phyloP scores from a whole-genome alignment of 2,329 filamentous ascomycete genomes.

The Cordyceps farinosa region DNA sequence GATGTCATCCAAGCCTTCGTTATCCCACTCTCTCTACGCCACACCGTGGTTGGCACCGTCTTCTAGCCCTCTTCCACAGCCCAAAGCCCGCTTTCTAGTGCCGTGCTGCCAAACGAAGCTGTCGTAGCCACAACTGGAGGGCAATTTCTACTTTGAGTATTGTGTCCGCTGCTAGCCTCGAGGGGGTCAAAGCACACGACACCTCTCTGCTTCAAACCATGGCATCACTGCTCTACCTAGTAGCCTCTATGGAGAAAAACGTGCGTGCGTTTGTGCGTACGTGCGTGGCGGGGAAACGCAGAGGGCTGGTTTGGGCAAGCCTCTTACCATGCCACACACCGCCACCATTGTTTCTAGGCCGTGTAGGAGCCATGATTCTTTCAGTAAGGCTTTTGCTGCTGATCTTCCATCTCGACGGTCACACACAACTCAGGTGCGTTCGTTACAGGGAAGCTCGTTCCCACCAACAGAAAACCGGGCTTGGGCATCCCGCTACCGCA shows the following conservation, averaged over 20 bases:
- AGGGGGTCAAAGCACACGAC: conserved; percentile 13
- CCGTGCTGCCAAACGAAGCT: not conserved
- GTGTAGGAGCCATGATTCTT: not conserved
- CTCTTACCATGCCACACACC: not conserved
- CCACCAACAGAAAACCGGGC: not conserved
- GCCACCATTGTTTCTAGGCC: not conserved
- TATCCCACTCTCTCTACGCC: not conserved
- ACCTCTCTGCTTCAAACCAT: not conserved
- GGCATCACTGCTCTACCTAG: not conserved
- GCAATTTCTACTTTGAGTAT: not conserved
- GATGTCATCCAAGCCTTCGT: not conserved
- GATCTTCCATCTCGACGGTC: not conserved
- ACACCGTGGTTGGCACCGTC: not conserved
- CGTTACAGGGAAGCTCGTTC: not conserved
- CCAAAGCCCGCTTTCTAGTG: not conserved
- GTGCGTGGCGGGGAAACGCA: not conserved
- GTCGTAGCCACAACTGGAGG: not conserved
- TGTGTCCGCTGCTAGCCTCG: conserved; percentile 3
- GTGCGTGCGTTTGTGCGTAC: not conserved
- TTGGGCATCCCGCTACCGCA: not conserved
- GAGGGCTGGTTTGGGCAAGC: not conserved
- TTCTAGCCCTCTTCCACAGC: conserved; percentile 10
- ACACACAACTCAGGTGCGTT: not conserved
- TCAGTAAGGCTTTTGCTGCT: not conserved
- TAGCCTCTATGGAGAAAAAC: not conserved